A percentile compares a stretch with the other conserved stretches of the same genome.
These are phyloP conservation scores for Xylariales sp. DNA, from an alignment of 2,329 filamentous ascomycete genomes.

Conservation along the genomic window DNA sequence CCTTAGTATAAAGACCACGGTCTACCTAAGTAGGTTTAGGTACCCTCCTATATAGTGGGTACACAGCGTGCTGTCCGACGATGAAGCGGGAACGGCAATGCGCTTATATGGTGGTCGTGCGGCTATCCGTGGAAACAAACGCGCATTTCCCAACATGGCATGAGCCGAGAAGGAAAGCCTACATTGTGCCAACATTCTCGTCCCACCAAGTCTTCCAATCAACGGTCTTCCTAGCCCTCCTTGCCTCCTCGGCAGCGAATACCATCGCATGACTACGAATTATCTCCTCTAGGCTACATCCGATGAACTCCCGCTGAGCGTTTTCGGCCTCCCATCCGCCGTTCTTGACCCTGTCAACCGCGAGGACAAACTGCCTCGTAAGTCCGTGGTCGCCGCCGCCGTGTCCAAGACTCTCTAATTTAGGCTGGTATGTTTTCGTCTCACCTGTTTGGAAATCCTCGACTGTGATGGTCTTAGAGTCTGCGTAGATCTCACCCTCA, in stretches of 20 bases:
- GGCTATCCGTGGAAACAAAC: background rate
- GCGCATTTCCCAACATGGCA: background rate
- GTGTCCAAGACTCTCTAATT: constrained; percentile 69
- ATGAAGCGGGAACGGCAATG: background rate
- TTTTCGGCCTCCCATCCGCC: constrained; percentile 71
- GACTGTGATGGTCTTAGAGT: constrained; percentile 80
- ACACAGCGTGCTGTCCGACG: background rate
- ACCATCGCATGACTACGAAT: constrained; percentile 92
- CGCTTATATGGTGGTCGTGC: too few relatives aligned
- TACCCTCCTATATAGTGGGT: background rate
- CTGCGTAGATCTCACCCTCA: constrained; percentile 85
- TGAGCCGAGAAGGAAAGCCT: background rate
- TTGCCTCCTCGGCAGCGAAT: constrained; percentile 92
- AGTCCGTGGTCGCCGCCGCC: constrained; percentile 86
- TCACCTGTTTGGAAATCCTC: constrained; percentile 75
- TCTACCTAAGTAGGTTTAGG: too few relatives aligned
- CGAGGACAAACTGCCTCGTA: constrained; percentile 82
- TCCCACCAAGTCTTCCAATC: constrained; percentile 84
- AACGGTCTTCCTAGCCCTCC: constrained; percentile 75
- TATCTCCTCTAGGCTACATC: constrained; percentile 86
- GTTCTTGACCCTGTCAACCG: constrained; percentile 82
- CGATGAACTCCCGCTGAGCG: constrained; percentile 81
- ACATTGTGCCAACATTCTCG: constrained; percentile 55
- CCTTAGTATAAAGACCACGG: too few relatives aligned
- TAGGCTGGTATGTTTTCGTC: constrained; percentile 68